Evolutionary conservation across 2,329 filamentous ascomycete genomes (phyloP), one percentile per base, ranked within the genome.

Genomic region (Blumeria graminis): DNA sequence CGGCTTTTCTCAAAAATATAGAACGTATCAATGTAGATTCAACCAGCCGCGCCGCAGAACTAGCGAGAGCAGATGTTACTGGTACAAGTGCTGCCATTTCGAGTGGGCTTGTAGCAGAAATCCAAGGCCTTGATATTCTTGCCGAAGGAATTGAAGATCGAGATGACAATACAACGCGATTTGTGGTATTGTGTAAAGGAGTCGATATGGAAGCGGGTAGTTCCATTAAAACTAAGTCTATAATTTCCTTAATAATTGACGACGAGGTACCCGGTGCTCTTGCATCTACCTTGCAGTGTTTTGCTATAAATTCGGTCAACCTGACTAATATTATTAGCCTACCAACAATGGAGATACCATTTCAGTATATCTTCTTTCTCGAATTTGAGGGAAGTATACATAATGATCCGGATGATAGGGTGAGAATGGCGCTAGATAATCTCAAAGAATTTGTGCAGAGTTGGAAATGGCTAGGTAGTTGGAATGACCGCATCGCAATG

Each of bases 361-460:
- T 94, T 78, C 81, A 93, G 67, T 96, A 96, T 70, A 77, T 95
- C 39, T 95, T 96, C 71, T 89, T 96, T 66, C 81, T 95, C 34
- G 90, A 96, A 72, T 88, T 94, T 63, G 77, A 84, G 66, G 82
- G 84, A 1, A 75, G 78, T 66, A 70, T 69, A 61, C 63, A 67
- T 57, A 67, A 69, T 53, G 78, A 78, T 62, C 71, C 72, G 1
- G 72, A 75, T 55, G 76, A 74, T 3, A 72, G 73, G 59, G 81
- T 88, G 14, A 73, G 76, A 58, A 69, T 69, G 22, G 82, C 80
- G 32, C 68, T 89, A 65, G 70, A 70, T 55, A 75, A 76, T 60
- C 71, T 88, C 61, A 70, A 69, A 1, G 66, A 66, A 34, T 75
- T 79, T 60, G 78, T 79, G n/a, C 71, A 77, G 67, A 73, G 69